Conservation (phyloP, 805 yeast species). For the Cyberlindnera xylosilytica region DNA sequence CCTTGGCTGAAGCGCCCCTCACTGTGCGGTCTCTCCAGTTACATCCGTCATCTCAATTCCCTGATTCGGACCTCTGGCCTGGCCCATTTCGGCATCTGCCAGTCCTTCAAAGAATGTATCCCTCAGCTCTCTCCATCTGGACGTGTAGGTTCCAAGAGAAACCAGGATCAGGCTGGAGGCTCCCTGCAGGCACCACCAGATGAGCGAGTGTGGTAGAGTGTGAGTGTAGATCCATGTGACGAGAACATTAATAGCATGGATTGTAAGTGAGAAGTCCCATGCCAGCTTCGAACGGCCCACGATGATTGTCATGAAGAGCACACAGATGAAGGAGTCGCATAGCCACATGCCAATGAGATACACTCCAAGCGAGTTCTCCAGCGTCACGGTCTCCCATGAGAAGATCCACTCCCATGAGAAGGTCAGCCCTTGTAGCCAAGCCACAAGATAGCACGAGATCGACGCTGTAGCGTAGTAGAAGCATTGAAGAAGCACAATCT, state of each 20-base stretch:
- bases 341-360: slow-evolving; percentile 76
- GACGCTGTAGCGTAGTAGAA: slow-evolving; percentile 76
- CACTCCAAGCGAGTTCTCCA: slow-evolving; percentile 78
- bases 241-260: slow-evolving; percentile 74
- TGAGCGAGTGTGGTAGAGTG: slow-evolving; percentile 62
- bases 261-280: slow-evolving; percentile 94
- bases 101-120: slow-evolving; percentile 87
- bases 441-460: slow-evolving; percentile 59
- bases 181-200: slow-evolving; percentile 85
- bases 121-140: slow-evolving; percentile 88
- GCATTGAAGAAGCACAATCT: slow-evolving; percentile 73
- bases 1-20: not conserved
- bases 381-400: slow-evolving; percentile 72
- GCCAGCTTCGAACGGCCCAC: slow-evolving; percentile 94
- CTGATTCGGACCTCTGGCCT: slow-evolving; percentile 10
- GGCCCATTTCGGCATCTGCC: slow-evolving; percentile 56
- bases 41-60: slow-evolving; percentile 26
- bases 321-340: slow-evolving; percentile 77
- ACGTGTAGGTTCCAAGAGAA: slow-evolving; percentile 80
- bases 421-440: slow-evolving; percentile 67
- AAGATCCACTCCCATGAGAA: slow-evolving; percentile 70
- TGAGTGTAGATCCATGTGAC: slow-evolving; percentile 66
- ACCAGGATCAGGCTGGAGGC: slow-evolving; percentile 68
- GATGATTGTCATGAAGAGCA: slow-evolving; percentile 75
- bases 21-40: not conserved